Conservation (phyloP, 2,329 filamentous ascomycete species). For the Sarocladium strictum region DNA sequence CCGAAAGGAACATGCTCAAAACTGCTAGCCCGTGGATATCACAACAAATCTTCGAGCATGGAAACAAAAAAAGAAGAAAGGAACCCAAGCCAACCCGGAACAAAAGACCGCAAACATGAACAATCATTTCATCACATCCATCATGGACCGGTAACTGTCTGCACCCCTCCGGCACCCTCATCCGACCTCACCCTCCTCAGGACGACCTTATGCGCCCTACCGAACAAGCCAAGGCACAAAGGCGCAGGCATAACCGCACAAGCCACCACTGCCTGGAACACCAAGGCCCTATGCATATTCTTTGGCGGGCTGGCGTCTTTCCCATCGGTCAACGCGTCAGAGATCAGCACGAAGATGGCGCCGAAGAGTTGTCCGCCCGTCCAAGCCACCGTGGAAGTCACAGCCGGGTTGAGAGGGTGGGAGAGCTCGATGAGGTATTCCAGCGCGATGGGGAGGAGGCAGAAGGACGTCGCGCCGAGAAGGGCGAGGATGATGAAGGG, state of each 20-base stretch:
- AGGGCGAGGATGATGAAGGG: constrained; percentile 71
- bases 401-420: constrained; percentile 79
- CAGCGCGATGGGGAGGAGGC: constrained; percentile 74
- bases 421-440: constrained; percentile 86
- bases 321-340: constrained; percentile 64
- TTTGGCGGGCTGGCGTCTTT: constrained; percentile 49
- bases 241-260: constrained; percentile 60
- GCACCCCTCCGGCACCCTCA: no score
- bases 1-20: not conserved
- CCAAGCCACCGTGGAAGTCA: constrained; percentile 82
- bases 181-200: constrained; percentile 46
- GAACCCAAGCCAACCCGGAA: not conserved
- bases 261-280: constrained; percentile 73
- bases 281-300: constrained; percentile 69
- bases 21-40: not conserved
- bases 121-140: no score
- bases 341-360: constrained; percentile 76
- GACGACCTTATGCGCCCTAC: constrained; percentile 44
- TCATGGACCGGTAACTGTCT: no score
- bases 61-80: not conserved
- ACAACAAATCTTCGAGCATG: not conserved
- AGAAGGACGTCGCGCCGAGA: constrained; percentile 75
- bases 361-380: constrained; percentile 79
- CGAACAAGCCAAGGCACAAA: constrained; percentile 64
- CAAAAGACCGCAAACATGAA: no score